These are phyloP conservation scores for Pseudonitzschia delicatissima DNA, from an alignment of 108 stramenopile genomes.

Conservation along the genomic window DNA sequence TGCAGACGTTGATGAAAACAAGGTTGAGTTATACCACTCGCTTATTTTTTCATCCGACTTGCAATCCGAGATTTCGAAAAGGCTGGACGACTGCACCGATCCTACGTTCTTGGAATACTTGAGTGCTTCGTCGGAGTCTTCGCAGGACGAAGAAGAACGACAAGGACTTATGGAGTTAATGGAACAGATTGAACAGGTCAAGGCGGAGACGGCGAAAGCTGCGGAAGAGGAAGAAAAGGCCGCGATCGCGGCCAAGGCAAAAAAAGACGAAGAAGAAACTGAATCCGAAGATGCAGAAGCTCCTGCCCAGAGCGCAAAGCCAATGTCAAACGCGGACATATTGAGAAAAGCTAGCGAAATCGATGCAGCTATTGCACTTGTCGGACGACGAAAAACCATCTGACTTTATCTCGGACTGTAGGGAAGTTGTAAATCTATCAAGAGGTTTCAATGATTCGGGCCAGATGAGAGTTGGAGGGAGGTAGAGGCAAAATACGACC, in stretches of 20 bases:
- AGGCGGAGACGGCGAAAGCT: neutral
- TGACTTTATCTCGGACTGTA: conserved; percentile 20
- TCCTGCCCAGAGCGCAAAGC: neutral
- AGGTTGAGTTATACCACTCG: conserved; percentile 7
- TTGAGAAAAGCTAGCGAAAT: conserved; percentile 25
- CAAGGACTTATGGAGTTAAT: conserved; percentile 19
- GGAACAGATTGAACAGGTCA: conserved; percentile 5
- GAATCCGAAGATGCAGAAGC: neutral
- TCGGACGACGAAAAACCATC: conserved; percentile 28
- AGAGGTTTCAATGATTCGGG: conserved; percentile 21
- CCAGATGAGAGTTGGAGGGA: conserved; percentile 26
- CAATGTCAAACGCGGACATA: conserved; percentile 20
- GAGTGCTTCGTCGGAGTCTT: neutral
- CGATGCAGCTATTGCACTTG: conserved; percentile 17
- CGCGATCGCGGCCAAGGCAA: neutral
- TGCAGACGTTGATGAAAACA: neutral
- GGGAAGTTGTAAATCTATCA: conserved; percentile 18
- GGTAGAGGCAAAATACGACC: conserved; percentile 1
- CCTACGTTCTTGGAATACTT: conserved; percentile 14
- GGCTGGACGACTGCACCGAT: conserved; percentile 14
- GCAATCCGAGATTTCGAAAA: conserved; percentile 7
- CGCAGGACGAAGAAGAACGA: conserved; percentile 14
- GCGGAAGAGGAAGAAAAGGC: neutral
- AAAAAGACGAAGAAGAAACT: neutral
- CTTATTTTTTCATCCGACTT: conserved; percentile 21